A percentile compares a stretch with the other conserved stretches of the same genome.
These are phyloP conservation scores for Periconia sp. DNA, from an alignment of 2,329 filamentous ascomycete genomes.

Conservation along the genomic window DNA sequence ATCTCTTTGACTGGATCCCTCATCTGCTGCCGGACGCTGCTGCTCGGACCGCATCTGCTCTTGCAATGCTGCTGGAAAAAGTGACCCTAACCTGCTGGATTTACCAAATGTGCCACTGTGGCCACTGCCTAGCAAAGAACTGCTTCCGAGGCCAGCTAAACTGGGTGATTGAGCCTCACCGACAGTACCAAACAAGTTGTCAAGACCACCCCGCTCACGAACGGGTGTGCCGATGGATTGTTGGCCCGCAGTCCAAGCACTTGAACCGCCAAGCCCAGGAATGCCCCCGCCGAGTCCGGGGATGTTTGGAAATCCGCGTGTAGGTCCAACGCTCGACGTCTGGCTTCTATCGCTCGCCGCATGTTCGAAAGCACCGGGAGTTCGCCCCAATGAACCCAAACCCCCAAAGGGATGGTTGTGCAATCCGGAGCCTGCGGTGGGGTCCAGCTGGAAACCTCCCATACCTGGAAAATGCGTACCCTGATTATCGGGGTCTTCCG, in stretches of 20 bases:
- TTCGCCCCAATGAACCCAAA: slow-evolving; percentile 54
- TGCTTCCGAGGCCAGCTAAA: slow-evolving; percentile 65
- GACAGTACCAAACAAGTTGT: slow-evolving; percentile 69
- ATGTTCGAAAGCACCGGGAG: slow-evolving; percentile 47
- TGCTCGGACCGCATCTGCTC: slow-evolving; percentile 73
- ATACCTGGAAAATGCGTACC: slow-evolving; percentile 55
- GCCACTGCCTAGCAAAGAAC: slow-evolving; percentile 65
- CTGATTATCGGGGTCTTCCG: slow-evolving; percentile 57
- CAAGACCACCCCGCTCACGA: slow-evolving; percentile 55
- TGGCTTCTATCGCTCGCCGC: slow-evolving; percentile 88
- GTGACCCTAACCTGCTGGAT: slow-evolving; percentile 78
- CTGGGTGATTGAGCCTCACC: slow-evolving; percentile 77
- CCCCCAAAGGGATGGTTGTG: slow-evolving; percentile 56
- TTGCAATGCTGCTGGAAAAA: slow-evolving; percentile 89
- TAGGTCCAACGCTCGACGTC: slow-evolving; percentile 80
- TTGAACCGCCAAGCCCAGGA: slow-evolving; percentile 59
- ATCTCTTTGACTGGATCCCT: slow-evolving; percentile 45
- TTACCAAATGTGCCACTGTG: slow-evolving; percentile 70
- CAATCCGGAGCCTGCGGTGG: slow-evolving; percentile 44
- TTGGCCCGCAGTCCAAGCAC: slow-evolving; percentile 66
- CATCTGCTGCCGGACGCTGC: slow-evolving; percentile 58
- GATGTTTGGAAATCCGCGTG: slow-evolving; percentile 68
- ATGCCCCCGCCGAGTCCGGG: slow-evolving; percentile 63
- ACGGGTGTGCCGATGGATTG: slow-evolving; percentile 74
- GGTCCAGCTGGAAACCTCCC: slow-evolving; percentile 55